These are phyloP conservation scores for Solanum medicagineum DNA, from an alignment of 257 asterid genomes.

Conservation along the genomic window DNA sequence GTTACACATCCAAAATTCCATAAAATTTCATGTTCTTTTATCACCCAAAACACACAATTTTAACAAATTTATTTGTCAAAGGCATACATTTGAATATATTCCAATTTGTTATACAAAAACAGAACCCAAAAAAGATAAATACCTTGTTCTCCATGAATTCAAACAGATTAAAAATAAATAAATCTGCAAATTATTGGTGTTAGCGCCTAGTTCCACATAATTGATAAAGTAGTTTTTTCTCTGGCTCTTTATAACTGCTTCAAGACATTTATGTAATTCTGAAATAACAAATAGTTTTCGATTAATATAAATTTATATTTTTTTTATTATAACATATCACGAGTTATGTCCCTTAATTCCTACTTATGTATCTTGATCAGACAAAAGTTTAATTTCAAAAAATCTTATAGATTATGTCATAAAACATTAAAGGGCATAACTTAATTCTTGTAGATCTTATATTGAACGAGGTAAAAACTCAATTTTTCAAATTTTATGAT, in stretches of 20 bases:
- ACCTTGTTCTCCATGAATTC: neutral
- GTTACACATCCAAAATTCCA: neutral
- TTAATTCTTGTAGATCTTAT: neutral
- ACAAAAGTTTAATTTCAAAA: no score
- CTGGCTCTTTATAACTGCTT: no score
- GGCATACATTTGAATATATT: neutral
- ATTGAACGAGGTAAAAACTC: no score
- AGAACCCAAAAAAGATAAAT: neutral
- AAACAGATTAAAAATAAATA: neutral
- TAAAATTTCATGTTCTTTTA: neutral
- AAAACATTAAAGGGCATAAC: no score
- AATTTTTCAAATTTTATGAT: no score
- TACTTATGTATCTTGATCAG: no score
- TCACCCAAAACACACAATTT: neutral
- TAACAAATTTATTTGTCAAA: neutral
- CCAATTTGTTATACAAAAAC: neutral
- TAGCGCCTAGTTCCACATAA: neutral
- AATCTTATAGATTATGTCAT: no score
- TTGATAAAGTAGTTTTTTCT: neutral
- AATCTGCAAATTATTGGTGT: neutral
- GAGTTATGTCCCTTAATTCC: no score
- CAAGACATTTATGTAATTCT: no score
- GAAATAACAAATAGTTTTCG: no score
- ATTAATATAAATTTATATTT: no score
- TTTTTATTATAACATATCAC: no score